Percentiles rank a stretch among this genome's conserved stretches.
Conservation (phyloP, 2,329 filamentous ascomycete genomes). For the Aspergillus transmontanensis region DNA sequence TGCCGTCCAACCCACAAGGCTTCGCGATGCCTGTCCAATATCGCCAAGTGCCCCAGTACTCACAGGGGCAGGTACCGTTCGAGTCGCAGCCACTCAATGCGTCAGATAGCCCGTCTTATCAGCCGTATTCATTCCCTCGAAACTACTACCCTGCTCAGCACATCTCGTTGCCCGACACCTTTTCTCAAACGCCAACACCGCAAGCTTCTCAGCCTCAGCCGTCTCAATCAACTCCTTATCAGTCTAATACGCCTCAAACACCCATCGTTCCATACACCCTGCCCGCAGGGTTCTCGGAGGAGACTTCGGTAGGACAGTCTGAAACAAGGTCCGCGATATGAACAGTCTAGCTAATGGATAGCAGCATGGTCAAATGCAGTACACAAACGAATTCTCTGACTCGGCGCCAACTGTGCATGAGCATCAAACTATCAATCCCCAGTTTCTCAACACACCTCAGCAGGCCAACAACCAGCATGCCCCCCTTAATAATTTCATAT, state of each 20-base stretch:
- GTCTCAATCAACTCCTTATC: constrained; percentile 24
- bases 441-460: constrained; percentile 36
- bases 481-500: constrained; percentile 30
- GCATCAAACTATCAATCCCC: constrained; percentile 44
- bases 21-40: constrained; percentile 34
- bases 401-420: constrained; percentile 24
- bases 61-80: constrained; percentile 34
- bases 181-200: constrained; percentile 27
- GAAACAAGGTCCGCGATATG: neutral
- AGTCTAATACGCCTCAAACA: constrained; percentile 19
- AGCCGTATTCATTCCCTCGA: constrained; percentile 34
- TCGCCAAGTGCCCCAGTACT: constrained; percentile 33
- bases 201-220: constrained; percentile 28
- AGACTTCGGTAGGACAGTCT: constrained; percentile 25
- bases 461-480: constrained; percentile 27
- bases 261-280: constrained; percentile 31
- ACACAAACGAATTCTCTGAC: constrained; percentile 33
- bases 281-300: constrained; percentile 28
- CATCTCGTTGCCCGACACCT: constrained; percentile 30
- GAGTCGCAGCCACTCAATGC: constrained; percentile 32
- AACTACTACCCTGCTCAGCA: constrained; percentile 36
- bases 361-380: constrained; percentile 32
- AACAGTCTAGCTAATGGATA: constrained; percentile 15
- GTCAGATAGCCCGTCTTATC: constrained; percentile 35
- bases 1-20: constrained; percentile 27